These are phyloP conservation scores for Aspergillus arachidicola DNA, from an alignment of 2,329 filamentous ascomycete species.

Conservation along the genomic window DNA sequence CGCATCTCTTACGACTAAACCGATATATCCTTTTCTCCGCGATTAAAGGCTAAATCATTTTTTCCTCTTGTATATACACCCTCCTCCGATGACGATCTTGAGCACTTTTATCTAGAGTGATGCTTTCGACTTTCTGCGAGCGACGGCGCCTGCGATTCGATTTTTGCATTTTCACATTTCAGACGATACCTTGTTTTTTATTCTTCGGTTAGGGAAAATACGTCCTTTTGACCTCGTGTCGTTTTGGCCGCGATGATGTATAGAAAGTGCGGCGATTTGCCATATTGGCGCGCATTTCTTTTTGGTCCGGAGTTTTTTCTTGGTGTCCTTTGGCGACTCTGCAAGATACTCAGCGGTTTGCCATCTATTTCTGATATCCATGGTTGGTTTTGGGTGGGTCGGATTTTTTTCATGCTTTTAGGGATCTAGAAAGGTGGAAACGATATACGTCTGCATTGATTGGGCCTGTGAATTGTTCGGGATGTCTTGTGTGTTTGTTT, in stretches of 20 bases:
- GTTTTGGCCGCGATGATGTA: constrained; percentile 42
- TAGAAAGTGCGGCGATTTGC: constrained; percentile 43
- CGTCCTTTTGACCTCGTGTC: constrained; percentile 31
- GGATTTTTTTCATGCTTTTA: constrained; percentile 32
- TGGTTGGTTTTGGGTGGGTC: constrained; percentile 28
- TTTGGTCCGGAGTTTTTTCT: constrained; percentile 40
- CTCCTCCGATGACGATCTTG: constrained; percentile 37
- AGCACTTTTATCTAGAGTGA: constrained; percentile 38
- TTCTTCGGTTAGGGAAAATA: constrained; percentile 41
- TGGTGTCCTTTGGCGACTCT: constrained; percentile 34
- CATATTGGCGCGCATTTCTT: constrained; percentile 37
- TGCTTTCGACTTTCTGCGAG: constrained; percentile 43
- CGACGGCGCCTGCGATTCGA: constrained; percentile 46
- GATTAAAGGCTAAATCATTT: constrained; percentile 34
- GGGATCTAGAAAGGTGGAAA: constrained; percentile 48
- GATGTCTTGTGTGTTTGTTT: constrained; percentile 31
- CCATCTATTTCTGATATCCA: constrained; percentile 28
- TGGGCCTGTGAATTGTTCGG: constrained; percentile 41
- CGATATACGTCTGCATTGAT: constrained; percentile 49
- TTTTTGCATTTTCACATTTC: constrained; percentile 36
- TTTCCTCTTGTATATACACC: constrained; percentile 38
- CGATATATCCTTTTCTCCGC: constrained; percentile 25
- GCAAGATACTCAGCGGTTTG: constrained; percentile 31
- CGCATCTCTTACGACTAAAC: constrained; percentile 29
- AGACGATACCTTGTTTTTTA: constrained; percentile 39